These are phyloP conservation scores for Zasmidium cellare DNA, from an alignment of 2,329 filamentous ascomycete genomes.

Conservation along the genomic window DNA sequence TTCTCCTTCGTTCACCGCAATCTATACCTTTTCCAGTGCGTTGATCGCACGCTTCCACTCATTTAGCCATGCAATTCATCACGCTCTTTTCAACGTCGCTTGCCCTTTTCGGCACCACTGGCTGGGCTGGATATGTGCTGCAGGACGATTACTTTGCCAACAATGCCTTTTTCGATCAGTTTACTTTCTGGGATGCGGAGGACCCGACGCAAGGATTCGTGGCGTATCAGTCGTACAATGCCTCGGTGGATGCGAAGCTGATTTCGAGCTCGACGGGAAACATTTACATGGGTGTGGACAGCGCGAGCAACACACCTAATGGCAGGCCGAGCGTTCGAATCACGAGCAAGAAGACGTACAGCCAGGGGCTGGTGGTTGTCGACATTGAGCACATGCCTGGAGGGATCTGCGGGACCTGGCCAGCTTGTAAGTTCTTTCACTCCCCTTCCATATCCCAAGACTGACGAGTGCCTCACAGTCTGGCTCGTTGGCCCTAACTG, in stretches of 20 bases:
- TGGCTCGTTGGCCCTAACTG: slow-evolving; percentile 56
- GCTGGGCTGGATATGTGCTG: slow-evolving; percentile 37
- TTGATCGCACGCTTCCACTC: slow-evolving; percentile 13
- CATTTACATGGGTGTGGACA: slow-evolving; percentile 38
- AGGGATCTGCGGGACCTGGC: slow-evolving; percentile 69
- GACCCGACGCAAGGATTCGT: slow-evolving; percentile 80
- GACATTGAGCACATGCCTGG: slow-evolving; percentile 74
- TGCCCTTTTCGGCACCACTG: slow-evolving; percentile 26
- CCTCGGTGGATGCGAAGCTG: slow-evolving; percentile 44
- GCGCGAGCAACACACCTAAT: slow-evolving; percentile 41
- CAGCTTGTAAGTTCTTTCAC: slow-evolving; percentile 4
- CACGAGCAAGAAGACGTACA: slow-evolving; percentile 64
- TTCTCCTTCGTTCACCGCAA: not conserved
- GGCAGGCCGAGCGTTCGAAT: slow-evolving; percentile 73
- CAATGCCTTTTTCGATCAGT: slow-evolving; percentile 53
- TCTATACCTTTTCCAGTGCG: not conserved
- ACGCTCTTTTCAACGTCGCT: slow-evolving; percentile 18
- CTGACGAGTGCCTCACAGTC: slow-evolving; percentile 46
- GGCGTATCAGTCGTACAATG: slow-evolving; percentile 61
- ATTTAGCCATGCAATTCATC: slow-evolving; percentile 24
- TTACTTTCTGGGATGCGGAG: slow-evolving; percentile 50
- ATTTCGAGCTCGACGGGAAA: slow-evolving; percentile 25
- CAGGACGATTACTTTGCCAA: slow-evolving; percentile 49
- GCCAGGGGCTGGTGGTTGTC: slow-evolving; percentile 67
- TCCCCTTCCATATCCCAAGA: not conserved